Conservation (phyloP, 2,329 filamentous ascomycete genomes). For the Paraphoma chrysanthemicola region DNA sequence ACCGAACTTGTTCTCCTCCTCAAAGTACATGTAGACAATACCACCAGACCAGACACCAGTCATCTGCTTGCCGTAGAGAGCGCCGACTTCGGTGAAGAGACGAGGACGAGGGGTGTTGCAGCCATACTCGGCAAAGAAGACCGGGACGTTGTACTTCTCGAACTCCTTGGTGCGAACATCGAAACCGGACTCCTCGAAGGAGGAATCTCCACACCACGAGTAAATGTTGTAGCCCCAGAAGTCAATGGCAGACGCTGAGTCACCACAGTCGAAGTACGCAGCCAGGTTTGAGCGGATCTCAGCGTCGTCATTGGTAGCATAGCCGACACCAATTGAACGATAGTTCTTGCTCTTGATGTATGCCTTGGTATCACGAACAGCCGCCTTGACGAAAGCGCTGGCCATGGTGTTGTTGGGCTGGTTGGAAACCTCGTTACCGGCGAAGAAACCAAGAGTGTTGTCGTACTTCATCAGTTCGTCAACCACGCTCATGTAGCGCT, state of each 20-base stretch:
- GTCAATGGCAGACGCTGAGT: conserved; percentile 72
- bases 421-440: conserved; percentile 97
- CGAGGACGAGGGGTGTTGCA: conserved; percentile 81
- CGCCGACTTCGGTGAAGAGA: conserved; percentile 82
- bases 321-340: conserved; percentile 85
- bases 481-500: conserved; percentile 83
- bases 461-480: conserved; percentile 82
- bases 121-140: conserved; percentile 98
- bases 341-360: conserved; percentile 85
- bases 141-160: conserved; percentile 84
- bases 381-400: conserved; percentile 95
- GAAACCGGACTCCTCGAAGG: conserved; percentile 79
- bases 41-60: conserved; percentile 88
- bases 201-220: conserved; percentile 94
- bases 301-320: conserved; percentile 92
- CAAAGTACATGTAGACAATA: conserved; percentile 98
- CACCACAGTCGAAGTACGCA: conserved; percentile 93
- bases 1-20: conserved; percentile 91
- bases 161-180: conserved; percentile 85
- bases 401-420: conserved; percentile 85
- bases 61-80: conserved; percentile 84
- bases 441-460: conserved; percentile 97
- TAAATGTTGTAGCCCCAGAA: conserved; percentile 99
- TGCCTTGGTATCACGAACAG: conserved; percentile 92
- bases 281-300: conserved; percentile 82